A percentile compares a stretch with the other conserved stretches of the same genome.
Evolutionary conservation across 805 yeast genomes (phyloP).

Genomic region (Zygoascus tannicola): DNA sequence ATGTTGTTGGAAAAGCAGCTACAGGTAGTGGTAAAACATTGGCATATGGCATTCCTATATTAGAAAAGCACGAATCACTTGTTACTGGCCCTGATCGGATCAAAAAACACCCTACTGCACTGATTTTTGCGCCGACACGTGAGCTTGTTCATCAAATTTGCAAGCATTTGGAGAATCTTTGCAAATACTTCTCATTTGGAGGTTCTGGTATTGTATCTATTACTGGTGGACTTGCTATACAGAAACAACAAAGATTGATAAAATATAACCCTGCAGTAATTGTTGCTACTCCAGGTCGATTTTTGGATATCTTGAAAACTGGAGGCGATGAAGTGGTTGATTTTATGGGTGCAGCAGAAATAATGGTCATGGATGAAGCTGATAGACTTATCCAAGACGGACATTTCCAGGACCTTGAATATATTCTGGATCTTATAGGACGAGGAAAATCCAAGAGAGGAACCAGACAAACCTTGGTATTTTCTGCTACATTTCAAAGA

Average conservation of each 20-base stretch:
- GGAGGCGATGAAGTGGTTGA: slow-evolving; percentile 28
- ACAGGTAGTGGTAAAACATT: slow-evolving; percentile 97
- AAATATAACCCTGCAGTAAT: slow-evolving; percentile 61
- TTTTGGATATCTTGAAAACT: slow-evolving; percentile 57
- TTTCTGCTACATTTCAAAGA: slow-evolving; percentile 85
- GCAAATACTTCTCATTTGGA: slow-evolving; percentile 44
- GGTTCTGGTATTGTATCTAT: slow-evolving; percentile 58
- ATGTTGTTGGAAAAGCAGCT: slow-evolving; percentile 90
- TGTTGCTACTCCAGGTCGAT: slow-evolving; percentile 94
- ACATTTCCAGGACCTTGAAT: slow-evolving; percentile 87
- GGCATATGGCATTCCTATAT: slow-evolving; percentile 88
- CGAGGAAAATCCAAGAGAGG: slow-evolving; percentile 32
- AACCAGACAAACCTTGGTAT: slow-evolving; percentile 75
- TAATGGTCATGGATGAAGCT: slow-evolving; percentile 84
- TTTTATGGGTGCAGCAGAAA: slow-evolving; percentile 36
- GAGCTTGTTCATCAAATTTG: slow-evolving; percentile 93
- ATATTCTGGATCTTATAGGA: slow-evolving; percentile 57
- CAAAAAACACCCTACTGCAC: slow-evolving; percentile 48
- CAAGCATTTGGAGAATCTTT: slow-evolving; percentile 50
- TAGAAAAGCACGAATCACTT: slow-evolving; percentile 47
- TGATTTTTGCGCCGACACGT: slow-evolving; percentile 90
- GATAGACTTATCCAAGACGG: slow-evolving; percentile 93
- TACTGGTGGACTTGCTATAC: slow-evolving; percentile 93
- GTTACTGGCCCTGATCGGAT: slow-evolving; percentile 7
- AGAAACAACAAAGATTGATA: slow-evolving; percentile 79